Evolutionary conservation across 2,329 filamentous ascomycete species (phyloP), one percentile per base, ranked within the genome.

Genomic region (Sclerotinia subarctica): DNA sequence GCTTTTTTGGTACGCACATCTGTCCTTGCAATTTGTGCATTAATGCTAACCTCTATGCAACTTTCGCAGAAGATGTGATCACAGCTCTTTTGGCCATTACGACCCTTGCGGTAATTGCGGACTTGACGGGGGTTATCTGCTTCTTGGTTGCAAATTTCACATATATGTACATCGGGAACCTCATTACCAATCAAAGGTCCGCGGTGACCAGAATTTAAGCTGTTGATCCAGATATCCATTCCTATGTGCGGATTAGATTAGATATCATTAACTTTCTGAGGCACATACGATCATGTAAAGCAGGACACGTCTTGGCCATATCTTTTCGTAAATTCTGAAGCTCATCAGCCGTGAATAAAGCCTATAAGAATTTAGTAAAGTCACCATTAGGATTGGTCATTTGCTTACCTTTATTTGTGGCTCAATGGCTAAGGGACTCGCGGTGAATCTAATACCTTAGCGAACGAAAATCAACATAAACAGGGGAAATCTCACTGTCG

Each of bases 241-340:
- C 60, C 60, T 64, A 42, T 63, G 11, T 5, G 6, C 19, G 7
- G 19, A 29, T 63, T 51, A 63, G 47, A 15, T 52, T 13, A 52
- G 49, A 13, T 26, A 26, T 15, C 24, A 52, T 52, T n/a, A 15
- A 10, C 13, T 52, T 15, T 26, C 5, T 49, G 19, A n/a, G 6
- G 5, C 2, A 63, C 60, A 11, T 64, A 64, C 60, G 29, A 53
- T 52, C 60, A 29, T 64, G 7, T 38, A 64, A 54, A 29, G 49
- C 60, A 19, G 32, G 49, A 21, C 35, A 29, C 11, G 47, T 15
- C 5, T 13, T 13, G 19, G 44, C 15, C 15, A 54, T 26, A 17
- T 53, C 2, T 21, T 44, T n/a, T 13, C 35, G 60, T 19, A 53
- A 11, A 29, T 32, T 21, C 26, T 13, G 47, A 49, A 64, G 60